A percentile compares a stretch with the other conserved stretches of the same genome.
phyloP scores from a whole-genome alignment of 2,329 filamentous ascomycete genomes.

The Penicillium sp. region DNA sequence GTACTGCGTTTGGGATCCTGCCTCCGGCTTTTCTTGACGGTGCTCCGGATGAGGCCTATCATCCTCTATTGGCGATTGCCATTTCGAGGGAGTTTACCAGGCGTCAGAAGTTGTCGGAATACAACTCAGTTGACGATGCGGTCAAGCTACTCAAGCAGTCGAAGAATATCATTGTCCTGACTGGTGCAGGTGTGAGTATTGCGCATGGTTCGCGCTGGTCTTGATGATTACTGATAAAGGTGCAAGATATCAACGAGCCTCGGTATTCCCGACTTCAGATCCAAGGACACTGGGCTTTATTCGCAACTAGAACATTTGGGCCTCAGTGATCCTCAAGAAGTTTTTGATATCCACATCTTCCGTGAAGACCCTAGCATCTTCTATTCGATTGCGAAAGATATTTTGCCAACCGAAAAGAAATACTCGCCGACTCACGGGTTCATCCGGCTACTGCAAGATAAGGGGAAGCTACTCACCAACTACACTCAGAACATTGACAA shows the following conservation, averaged over 20 bases:
- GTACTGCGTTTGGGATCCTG: slow-evolving; percentile 82
- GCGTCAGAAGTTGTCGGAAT: slow-evolving; percentile 76
- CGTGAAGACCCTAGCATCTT: slow-evolving; percentile 85
- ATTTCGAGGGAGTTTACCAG: slow-evolving; percentile 81
- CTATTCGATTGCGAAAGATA: slow-evolving; percentile 89
- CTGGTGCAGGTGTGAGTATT: slow-evolving; percentile 73
- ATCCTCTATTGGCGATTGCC: slow-evolving; percentile 74
- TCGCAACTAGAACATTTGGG: slow-evolving; percentile 80
- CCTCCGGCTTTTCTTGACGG: slow-evolving; percentile 76
- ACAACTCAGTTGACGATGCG: slow-evolving; percentile 88
- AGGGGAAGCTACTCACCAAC: slow-evolving; percentile 89
- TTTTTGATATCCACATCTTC: slow-evolving; percentile 91
- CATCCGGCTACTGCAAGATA: slow-evolving; percentile 84
- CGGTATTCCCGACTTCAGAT: slow-evolving; percentile 96
- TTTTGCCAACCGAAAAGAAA: slow-evolving; percentile 77
- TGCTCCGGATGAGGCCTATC: slow-evolving; percentile 74
- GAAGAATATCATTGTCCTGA: slow-evolving; percentile 89
- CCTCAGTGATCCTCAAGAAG: slow-evolving; percentile 83
- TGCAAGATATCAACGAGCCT: slow-evolving; percentile 84
- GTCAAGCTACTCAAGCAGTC: slow-evolving; percentile 74
- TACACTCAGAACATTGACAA: slow-evolving; percentile 99
- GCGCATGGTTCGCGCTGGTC: not conserved
- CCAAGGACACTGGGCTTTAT: slow-evolving; percentile 90
- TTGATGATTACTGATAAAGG: not conserved
- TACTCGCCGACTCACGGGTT: slow-evolving; percentile 95